These are phyloP conservation scores for Astrothelium subdiscretum DNA, from an alignment of 495 filamentous ascomycete species.

Conservation along the genomic window DNA sequence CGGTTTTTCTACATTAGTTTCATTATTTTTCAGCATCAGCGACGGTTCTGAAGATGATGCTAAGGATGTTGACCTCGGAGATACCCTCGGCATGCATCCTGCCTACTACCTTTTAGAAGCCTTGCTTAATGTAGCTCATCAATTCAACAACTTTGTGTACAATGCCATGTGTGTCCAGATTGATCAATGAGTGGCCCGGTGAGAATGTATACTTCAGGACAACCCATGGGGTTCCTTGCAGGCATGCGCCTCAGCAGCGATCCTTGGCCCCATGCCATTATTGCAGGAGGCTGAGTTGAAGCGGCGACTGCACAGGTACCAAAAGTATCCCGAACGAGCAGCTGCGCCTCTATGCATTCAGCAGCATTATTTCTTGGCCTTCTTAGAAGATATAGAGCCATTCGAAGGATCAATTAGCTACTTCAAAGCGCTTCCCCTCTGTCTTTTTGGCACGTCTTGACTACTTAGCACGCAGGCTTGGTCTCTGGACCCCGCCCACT, in stretches of 20 bases:
- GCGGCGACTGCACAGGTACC: not conserved
- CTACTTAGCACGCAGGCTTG: not conserved
- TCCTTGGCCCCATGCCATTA: too few relatives aligned
- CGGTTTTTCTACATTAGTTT: not conserved
- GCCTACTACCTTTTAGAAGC: not conserved
- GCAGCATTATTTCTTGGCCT: slow-evolving; percentile 7
- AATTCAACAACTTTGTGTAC: not conserved
- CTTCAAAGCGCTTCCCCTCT: not conserved
- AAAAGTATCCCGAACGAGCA: not conserved
- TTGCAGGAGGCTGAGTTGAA: not conserved
- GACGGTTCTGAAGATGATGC: not conserved
- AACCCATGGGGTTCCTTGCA: too few relatives aligned
- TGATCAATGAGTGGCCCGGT: too few relatives aligned
- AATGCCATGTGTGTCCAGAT: too few relatives aligned
- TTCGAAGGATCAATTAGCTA: slow-evolving; percentile 9
- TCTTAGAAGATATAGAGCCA: slow-evolving; percentile 13
- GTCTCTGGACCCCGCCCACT: not conserved
- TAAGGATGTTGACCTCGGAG: not conserved
- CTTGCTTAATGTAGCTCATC: not conserved
- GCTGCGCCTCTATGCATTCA: not conserved
- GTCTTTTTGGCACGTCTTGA: not conserved
- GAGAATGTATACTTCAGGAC: too few relatives aligned
- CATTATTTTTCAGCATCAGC: not conserved
- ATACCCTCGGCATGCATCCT: not conserved
- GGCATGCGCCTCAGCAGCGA: too few relatives aligned